A percentile compares a stretch with the other conserved stretches of the same genome.
Conservation (phyloP, 768 basidiomycete species). For the Russula earlei region DNA sequence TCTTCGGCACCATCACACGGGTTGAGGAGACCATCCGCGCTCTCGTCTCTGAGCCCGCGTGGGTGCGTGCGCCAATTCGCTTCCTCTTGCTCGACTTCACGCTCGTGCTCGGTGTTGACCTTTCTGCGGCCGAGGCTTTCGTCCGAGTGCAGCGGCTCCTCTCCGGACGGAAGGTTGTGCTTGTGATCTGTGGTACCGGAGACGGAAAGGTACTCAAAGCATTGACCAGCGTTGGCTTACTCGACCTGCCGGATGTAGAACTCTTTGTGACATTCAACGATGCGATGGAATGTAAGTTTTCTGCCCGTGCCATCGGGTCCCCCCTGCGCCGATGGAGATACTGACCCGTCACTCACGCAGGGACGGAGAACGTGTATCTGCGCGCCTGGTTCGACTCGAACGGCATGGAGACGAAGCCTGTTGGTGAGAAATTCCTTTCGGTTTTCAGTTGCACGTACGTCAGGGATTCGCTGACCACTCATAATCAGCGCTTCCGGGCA, state of each 20-base stretch:
- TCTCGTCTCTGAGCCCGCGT: slow-evolving; percentile 60
- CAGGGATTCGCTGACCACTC: not conserved
- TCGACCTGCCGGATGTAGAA: slow-evolving; percentile 72
- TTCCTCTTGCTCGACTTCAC: slow-evolving; percentile 87
- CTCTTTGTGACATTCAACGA: slow-evolving; percentile 76
- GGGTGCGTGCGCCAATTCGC: slow-evolving; percentile 68
- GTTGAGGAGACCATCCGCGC: slow-evolving; percentile 83
- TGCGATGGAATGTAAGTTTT: slow-evolving; percentile 80
- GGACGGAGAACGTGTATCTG: slow-evolving; percentile 93
- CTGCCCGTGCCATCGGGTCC: not conserved
- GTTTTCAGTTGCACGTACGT: not conserved
- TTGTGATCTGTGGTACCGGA: slow-evolving; percentile 78
- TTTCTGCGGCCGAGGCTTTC: slow-evolving; percentile 92
- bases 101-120: slow-evolving; percentile 83
- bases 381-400: slow-evolving; percentile 67
- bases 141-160: slow-evolving; percentile 82
- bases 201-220: slow-evolving; percentile 64
- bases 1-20: slow-evolving; percentile 86
- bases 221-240: slow-evolving; percentile 66
- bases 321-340: not conserved
- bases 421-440: slow-evolving; percentile 33
- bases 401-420: slow-evolving; percentile 40
- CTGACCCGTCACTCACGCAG: slow-evolving; percentile 32
- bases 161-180: slow-evolving; percentile 59
- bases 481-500: slow-evolving; percentile 15